Evolutionary conservation across 2,329 filamentous ascomycete species (phyloP).

Genomic region (Sclerotinia spermophila): DNA sequence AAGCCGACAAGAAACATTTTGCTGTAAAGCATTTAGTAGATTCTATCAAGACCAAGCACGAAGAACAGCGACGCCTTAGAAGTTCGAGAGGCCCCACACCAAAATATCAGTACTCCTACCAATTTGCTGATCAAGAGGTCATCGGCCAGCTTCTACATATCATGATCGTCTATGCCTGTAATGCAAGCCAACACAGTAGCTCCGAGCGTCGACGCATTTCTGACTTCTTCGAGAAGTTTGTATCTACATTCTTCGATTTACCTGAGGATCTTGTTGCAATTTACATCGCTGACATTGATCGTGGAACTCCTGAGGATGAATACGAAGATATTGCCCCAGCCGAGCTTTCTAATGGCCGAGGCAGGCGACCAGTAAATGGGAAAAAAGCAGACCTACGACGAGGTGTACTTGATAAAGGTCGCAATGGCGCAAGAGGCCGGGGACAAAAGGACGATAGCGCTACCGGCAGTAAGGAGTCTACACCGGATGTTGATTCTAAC

Average conservation of each 20-base stretch:
- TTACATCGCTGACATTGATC: constrained; percentile 64
- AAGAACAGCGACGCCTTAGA: constrained; percentile 77
- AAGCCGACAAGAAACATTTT: constrained; percentile 85
- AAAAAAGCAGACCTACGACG: constrained; percentile 80
- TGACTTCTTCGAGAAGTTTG: constrained; percentile 72
- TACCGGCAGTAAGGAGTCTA: constrained; percentile 80
- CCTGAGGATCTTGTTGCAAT: constrained; percentile 65
- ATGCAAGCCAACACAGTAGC: constrained; percentile 66
- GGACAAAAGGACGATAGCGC: constrained; percentile 78
- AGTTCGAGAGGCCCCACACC: constrained; percentile 58
- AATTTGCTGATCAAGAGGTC: constrained; percentile 68
- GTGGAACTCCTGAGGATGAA: constrained; percentile 72
- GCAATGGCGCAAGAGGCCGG: constrained; percentile 66
- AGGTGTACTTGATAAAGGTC: constrained; percentile 75
- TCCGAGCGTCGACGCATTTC: constrained; percentile 71
- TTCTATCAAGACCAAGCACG: constrained; percentile 86
- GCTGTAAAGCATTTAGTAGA: constrained; percentile 86
- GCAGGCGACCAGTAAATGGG: constrained; percentile 57
- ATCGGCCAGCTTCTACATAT: constrained; percentile 59
- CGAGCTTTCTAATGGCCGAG: constrained; percentile 65
- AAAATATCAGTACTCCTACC: constrained; percentile 71
- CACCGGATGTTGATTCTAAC: constrained; percentile 75
- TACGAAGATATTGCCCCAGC: constrained; percentile 60
- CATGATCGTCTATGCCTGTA: constrained; percentile 61
- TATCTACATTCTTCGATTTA: constrained; percentile 73